phyloP scores from a whole-genome alignment of 2,329 filamentous ascomycete species.

The Sporothrix phasma region DNA sequence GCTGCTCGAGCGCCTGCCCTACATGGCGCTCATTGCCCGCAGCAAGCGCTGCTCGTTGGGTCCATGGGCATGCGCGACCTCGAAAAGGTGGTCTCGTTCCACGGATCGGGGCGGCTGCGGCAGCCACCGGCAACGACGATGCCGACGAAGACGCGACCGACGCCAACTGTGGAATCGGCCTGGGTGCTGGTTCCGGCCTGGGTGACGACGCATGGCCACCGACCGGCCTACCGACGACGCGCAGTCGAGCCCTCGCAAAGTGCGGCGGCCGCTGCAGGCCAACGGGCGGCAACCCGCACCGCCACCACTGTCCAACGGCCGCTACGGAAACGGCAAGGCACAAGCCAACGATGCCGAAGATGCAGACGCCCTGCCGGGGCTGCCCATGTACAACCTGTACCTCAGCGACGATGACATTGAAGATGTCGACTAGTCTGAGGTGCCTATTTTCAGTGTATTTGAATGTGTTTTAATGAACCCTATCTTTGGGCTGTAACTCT shows the following conservation, averaged over 20 bases:
- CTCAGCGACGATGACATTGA: conserved; percentile 81
- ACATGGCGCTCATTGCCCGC: conserved; percentile 59
- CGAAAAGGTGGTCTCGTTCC: conserved; percentile 59
- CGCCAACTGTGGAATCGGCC: conserved; percentile 21
- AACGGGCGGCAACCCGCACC: background rate
- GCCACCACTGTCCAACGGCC: conserved; percentile 21
- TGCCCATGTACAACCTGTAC: conserved; percentile 55
- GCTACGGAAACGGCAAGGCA: conserved; percentile 16
- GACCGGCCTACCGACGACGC: conserved; percentile 48
- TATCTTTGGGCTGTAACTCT: background rate
- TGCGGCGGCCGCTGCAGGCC: conserved; percentile 19
- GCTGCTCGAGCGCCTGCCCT: conserved; percentile 78
- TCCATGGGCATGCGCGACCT: conserved; percentile 44
- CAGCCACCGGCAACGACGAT: conserved; percentile 34
- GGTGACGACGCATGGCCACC: conserved; percentile 47
- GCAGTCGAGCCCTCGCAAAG: conserved; percentile 37
- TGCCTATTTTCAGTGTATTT: background rate
- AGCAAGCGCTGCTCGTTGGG: conserved; percentile 29
- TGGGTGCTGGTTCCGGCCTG: conserved; percentile 9
- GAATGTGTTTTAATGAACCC: background rate
- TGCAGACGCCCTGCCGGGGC: conserved; percentile 27
- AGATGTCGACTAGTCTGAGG: conserved; percentile 37
- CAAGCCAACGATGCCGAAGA: conserved; percentile 19
- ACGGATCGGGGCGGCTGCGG: conserved; percentile 42
- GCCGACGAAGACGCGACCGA: conserved; percentile 30